Percentiles rank a stretch among this genome's conserved stretches.
phyloP scores from a whole-genome alignment of 768 basidiomycete species.

The Termitomyces sp. region DNA sequence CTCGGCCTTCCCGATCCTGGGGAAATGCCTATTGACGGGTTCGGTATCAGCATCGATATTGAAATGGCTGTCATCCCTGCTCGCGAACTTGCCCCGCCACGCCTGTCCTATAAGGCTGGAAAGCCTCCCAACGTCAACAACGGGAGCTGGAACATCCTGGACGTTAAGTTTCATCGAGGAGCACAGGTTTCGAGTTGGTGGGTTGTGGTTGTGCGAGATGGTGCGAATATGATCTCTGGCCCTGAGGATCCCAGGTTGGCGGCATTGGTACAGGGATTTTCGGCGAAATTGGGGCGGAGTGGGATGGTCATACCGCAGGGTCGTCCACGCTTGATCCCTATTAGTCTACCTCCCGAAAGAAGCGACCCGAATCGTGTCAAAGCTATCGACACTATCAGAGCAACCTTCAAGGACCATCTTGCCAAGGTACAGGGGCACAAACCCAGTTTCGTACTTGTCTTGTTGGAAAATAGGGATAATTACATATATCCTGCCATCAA shows the following conservation, averaged over 20 bases:
- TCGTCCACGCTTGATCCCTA: slow-evolving; percentile 37
- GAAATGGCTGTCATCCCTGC: slow-evolving; percentile 66
- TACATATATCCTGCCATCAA: slow-evolving; percentile 83
- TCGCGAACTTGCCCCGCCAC: slow-evolving; percentile 62
- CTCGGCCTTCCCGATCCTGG: slow-evolving; percentile 46
- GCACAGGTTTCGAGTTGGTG: slow-evolving; percentile 58
- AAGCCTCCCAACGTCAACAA: slow-evolving; percentile 41
- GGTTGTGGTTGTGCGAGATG: slow-evolving; percentile 64
- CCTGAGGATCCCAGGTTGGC: slow-evolving; percentile 41
- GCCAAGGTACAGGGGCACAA: slow-evolving; percentile 23
- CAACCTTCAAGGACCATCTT: slow-evolving; percentile 34
- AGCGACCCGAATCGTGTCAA: slow-evolving; percentile 32
- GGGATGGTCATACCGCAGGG: slow-evolving; percentile 52
- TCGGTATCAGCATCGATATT: slow-evolving; percentile 53
- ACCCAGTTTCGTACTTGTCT: slow-evolving; percentile 68
- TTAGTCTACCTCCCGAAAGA: slow-evolving; percentile 23
- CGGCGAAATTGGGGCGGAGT: slow-evolving; percentile 50
- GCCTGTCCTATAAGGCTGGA: slow-evolving; percentile 52
- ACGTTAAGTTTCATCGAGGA: slow-evolving; percentile 64
- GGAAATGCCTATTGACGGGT: slow-evolving; percentile 42
- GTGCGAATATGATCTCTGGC: slow-evolving; percentile 33
- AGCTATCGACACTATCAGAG: slow-evolving; percentile 42
- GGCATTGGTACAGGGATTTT: slow-evolving; percentile 51
- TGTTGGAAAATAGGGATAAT: slow-evolving; percentile 68
- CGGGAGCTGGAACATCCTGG: slow-evolving; percentile 77